Conservation (phyloP, 495 filamentous ascomycete species). For the Stereocaulon alpinum region DNA sequence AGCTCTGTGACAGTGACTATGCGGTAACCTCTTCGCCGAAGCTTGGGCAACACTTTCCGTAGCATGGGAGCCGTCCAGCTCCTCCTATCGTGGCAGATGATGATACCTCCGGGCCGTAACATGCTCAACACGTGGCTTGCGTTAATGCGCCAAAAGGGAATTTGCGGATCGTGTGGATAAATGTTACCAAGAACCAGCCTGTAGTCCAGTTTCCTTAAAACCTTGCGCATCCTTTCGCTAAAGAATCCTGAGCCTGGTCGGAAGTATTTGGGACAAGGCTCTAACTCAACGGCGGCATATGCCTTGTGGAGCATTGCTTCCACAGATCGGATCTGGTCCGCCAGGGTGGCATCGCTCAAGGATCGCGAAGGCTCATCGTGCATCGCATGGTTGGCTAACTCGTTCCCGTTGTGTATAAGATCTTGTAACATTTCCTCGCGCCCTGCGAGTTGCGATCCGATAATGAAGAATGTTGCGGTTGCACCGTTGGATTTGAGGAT, state of each 20-base stretch:
- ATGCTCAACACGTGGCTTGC: conserved; percentile 71
- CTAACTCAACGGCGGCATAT: conserved; percentile 35
- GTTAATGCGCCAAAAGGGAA: conserved; percentile 56
- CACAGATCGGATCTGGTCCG: conserved; percentile 32
- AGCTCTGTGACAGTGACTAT: conserved; percentile 59
- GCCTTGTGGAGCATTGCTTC: conserved; percentile 41
- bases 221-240: conserved; percentile 49
- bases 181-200: conserved; percentile 65
- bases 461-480: conserved; percentile 68
- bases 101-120: conserved; percentile 61
- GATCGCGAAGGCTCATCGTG: conserved; percentile 60
- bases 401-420: conserved; percentile 53
- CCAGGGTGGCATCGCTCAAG: conserved; percentile 29
- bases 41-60: conserved; percentile 54
- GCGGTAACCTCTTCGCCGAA: conserved; percentile 55
- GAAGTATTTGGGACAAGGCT: conserved; percentile 49
- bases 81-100: conserved; percentile 75
- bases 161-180: conserved; percentile 80
- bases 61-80: conserved; percentile 72
- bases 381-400: conserved; percentile 81
- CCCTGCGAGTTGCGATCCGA: conserved; percentile 61
- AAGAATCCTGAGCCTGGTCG: conserved; percentile 77
- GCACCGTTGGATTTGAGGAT: conserved; percentile 47
- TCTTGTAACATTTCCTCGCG: conserved; percentile 48
- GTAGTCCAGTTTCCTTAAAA: conserved; percentile 48